Conservation (phyloP, 495 filamentous ascomycete genomes). For the Glonium stellatum region DNA sequence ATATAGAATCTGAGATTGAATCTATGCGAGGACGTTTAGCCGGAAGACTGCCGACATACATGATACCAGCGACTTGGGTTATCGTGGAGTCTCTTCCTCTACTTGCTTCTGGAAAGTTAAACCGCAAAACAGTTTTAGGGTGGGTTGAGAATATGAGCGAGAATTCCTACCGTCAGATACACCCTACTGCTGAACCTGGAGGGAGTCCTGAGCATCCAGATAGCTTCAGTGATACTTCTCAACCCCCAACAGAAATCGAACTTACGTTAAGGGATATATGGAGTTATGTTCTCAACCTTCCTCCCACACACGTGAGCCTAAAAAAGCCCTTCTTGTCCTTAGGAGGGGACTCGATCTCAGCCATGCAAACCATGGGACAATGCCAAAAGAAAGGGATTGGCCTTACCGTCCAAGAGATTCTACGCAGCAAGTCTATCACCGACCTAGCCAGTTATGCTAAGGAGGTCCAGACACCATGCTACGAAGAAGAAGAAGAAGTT, state of each 20-base stretch:
- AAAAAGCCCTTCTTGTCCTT: slow-evolving; percentile 20
- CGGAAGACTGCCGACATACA: slow-evolving; percentile 27
- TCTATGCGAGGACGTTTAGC: slow-evolving; percentile 20
- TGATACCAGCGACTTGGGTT: slow-evolving; percentile 28
- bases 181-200: too few species aligned
- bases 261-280: slow-evolving; percentile 5
- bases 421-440: slow-evolving; percentile 22
- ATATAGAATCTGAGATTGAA: slow-evolving; percentile 8
- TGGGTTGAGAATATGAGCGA: slow-evolving; percentile 22
- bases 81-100: slow-evolving; percentile 18
- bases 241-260: slow-evolving; percentile 7
- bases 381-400: slow-evolving; percentile 18
- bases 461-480: neutral
- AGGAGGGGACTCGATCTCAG: slow-evolving; percentile 25
- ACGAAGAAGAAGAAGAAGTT: slow-evolving; percentile 4
- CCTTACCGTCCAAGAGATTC: slow-evolving; percentile 25
- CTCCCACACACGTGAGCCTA: slow-evolving; percentile 7
- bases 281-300: slow-evolving; percentile 23
- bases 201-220: too few species aligned
- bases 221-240: neutral
- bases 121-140: slow-evolving; percentile 17
- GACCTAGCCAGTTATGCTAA: slow-evolving; percentile 14
- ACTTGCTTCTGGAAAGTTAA: slow-evolving; percentile 28
- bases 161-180: slow-evolving; percentile 11
- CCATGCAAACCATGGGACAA: slow-evolving; percentile 23